Evolutionary conservation across 768 basidiomycete genomes (phyloP).

Genomic region (Holtermannia corniformis): DNA sequence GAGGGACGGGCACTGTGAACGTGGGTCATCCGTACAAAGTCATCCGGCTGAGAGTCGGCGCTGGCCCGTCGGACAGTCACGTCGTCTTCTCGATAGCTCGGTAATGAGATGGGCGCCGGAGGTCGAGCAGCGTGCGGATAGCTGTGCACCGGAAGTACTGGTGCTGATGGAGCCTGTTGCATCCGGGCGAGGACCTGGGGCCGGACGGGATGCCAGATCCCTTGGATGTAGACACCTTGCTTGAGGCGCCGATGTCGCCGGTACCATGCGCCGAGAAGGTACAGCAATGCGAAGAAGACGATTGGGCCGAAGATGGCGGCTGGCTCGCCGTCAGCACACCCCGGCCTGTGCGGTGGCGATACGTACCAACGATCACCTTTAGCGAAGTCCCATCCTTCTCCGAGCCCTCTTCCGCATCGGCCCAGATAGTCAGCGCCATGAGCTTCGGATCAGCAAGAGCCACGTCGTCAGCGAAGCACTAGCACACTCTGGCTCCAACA

Average conservation of each 20-base stretch:
- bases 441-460: too few relatives aligned
- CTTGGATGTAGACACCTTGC: neutral
- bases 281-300: neutral
- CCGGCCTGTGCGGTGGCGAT: neutral
- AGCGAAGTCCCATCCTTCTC: neutral
- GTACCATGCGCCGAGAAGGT: neutral
- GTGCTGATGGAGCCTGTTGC: too few relatives aligned
- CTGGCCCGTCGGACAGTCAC: neutral
- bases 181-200: neutral
- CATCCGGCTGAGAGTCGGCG: neutral
- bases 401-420: neutral
- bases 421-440: too few relatives aligned
- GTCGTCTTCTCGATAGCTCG: neutral
- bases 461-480: too few relatives aligned
- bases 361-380: neutral
- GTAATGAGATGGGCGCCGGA: too few relatives aligned
- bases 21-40: neutral
- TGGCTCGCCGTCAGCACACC: neutral
- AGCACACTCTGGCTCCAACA: too few relatives aligned
- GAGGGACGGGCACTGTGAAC: neutral
- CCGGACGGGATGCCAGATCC: neutral
- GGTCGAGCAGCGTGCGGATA: too few relatives aligned
- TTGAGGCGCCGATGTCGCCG: neutral
- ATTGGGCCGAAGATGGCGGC: neutral
- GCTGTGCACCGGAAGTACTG: too few relatives aligned